phyloP scores from a whole-genome alignment of 73 alveolate genomes.

The Stentor coeruleus region DNA sequence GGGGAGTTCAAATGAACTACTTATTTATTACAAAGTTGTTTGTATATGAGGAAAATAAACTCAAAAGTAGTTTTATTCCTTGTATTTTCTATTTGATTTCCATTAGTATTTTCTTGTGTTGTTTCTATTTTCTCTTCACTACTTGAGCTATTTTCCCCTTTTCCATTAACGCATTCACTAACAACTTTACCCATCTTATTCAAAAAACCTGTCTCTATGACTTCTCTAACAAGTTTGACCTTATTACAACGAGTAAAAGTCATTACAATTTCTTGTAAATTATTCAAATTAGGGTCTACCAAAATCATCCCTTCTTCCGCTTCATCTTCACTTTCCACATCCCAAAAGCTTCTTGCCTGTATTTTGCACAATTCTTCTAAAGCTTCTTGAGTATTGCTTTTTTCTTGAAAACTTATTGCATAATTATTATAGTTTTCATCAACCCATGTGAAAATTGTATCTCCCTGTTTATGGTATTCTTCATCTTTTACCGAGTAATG shows the following conservation, averaged over 20 bases:
- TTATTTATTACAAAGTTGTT: not conserved
- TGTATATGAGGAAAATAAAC: not conserved
- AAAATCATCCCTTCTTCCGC: not conserved
- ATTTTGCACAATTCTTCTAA: not conserved
- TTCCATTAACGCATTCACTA: not conserved
- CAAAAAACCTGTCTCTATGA: not conserved
- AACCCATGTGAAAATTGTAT: conserved; percentile 60
- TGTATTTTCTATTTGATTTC: no score
- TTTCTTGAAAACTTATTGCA: not conserved
- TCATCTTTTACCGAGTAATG: conserved; percentile 34
- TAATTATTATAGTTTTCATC: conserved; percentile 30
- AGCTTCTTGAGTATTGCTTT: no score
- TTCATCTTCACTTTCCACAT: not conserved
- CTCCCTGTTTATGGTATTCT: conserved; percentile 27
- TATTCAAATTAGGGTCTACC: not conserved
- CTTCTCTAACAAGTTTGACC: not conserved
- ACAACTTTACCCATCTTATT: not conserved
- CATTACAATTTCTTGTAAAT: not conserved
- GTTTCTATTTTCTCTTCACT: no score
- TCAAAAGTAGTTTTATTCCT: no score
- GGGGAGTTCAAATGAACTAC: not conserved
- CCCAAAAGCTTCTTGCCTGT: not conserved
- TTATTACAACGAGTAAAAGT: not conserved
- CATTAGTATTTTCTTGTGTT: no score
- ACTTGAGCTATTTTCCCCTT: not conserved